These are phyloP conservation scores for Aureobasidium sp. DNA, from an alignment of 2,329 filamentous ascomycete genomes.

Conservation along the genomic window DNA sequence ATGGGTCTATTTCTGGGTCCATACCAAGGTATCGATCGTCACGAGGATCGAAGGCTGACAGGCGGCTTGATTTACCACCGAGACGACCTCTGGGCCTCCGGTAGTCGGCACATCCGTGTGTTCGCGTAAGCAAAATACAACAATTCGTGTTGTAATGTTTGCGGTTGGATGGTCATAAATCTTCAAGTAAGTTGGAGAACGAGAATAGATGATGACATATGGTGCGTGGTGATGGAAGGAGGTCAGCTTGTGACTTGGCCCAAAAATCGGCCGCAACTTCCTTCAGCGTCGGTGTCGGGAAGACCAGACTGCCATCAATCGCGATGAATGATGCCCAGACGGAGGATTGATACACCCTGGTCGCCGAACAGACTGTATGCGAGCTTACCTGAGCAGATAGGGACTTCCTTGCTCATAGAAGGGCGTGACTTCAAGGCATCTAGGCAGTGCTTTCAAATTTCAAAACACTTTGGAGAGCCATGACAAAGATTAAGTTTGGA, in stretches of 20 bases:
- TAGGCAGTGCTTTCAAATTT: conserved; percentile 8
- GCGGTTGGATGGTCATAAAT: neutral
- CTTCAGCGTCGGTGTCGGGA: neutral
- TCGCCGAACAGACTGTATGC: neutral
- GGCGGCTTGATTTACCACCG: neutral
- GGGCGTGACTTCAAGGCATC: neutral
- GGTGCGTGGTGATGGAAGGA: neutral
- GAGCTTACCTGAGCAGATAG: neutral
- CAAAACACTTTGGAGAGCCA: neutral
- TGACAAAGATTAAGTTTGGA: neutral
- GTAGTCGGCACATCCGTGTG: neutral
- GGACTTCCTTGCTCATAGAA: neutral
- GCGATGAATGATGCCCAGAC: neutral
- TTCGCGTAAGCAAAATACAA: neutral
- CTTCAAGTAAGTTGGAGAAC: neutral
- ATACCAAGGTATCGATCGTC: neutral
- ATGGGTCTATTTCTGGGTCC: neutral
- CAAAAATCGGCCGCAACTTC: conserved; percentile 1
- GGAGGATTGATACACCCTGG: neutral
- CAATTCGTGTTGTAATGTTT: neutral
- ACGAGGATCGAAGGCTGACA: neutral
- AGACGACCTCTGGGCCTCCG: neutral
- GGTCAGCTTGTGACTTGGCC: neutral
- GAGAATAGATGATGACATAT: neutral
- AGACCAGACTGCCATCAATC: neutral